These are phyloP conservation scores for Paecilomyces niveus DNA, from an alignment of 2,329 filamentous ascomycete species.

Conservation along the genomic window DNA sequence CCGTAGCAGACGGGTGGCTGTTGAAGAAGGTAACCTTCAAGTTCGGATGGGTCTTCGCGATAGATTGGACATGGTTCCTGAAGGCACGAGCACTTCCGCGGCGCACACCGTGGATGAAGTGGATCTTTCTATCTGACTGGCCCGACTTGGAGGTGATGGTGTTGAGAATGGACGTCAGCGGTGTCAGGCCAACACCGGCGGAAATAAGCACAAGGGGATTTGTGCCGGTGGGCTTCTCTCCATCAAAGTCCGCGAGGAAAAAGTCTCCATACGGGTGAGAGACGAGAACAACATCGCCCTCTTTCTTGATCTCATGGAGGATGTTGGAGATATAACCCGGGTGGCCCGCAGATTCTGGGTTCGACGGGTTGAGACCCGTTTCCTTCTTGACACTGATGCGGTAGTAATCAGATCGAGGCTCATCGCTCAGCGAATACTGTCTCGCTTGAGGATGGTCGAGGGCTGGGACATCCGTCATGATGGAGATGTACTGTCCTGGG, in stretches of 20 bases:
- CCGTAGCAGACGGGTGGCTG: slow-evolving; percentile 38
- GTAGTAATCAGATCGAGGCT: slow-evolving; percentile 55
- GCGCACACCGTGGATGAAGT: slow-evolving; percentile 55
- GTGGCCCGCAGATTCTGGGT: slow-evolving; percentile 44
- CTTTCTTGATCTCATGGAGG: slow-evolving; percentile 54
- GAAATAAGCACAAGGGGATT: slow-evolving; percentile 55
- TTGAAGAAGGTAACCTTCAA: slow-evolving; percentile 54
- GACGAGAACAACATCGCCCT: slow-evolving; percentile 57
- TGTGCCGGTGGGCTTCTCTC: slow-evolving; percentile 24
- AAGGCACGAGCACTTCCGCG: slow-evolving; percentile 45
- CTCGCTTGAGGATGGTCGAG: slow-evolving; percentile 59
- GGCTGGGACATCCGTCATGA: slow-evolving; percentile 52
- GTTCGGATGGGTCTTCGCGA: slow-evolving; percentile 38
- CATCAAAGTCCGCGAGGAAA: slow-evolving; percentile 40
- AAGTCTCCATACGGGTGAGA: slow-evolving; percentile 62
- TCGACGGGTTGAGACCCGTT: slow-evolving; percentile 45
- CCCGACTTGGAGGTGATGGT: slow-evolving; percentile 37
- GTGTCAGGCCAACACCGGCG: slow-evolving; percentile 55
- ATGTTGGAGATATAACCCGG: slow-evolving; percentile 64
- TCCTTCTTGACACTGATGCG: slow-evolving; percentile 67
- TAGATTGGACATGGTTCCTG: slow-evolving; percentile 43
- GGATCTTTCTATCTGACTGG: slow-evolving; percentile 43
- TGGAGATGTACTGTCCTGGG: slow-evolving; percentile 66
- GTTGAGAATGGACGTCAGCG: slow-evolving; percentile 56
- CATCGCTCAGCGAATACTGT: slow-evolving; percentile 67